Base-by-base conservation (phyloP, 192 early-diverging fungal species). In the Coemansia sp. region DNA sequence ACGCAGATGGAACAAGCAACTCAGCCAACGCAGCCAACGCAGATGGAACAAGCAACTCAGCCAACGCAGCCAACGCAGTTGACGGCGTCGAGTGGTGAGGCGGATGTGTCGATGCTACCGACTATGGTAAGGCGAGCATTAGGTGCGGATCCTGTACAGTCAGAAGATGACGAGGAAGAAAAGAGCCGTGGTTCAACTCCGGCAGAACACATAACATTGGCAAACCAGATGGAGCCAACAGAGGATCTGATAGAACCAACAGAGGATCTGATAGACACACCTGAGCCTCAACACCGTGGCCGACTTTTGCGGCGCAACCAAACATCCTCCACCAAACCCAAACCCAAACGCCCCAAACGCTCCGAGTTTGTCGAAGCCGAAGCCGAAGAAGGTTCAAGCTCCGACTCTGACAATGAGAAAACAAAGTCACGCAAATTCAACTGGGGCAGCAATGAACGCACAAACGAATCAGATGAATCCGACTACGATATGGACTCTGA, bases 341-440 rank as follows among this genome's bases (percentile, higher is more conserved):
- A 55, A 25, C 12, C 58, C 48, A 63, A 38, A 55, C 61, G 61
- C 11, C 37, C 45, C 35, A 58, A 50, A 50, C 68, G 64, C 11
- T 75, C 82, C 4, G 77, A 75, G 48, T 83, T 83, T 69, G 57
- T 83, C 1, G 82, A 76, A 19, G 76, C 71, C 50, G 82, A 83
- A 43, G 82, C 82, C 0, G 77, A 83, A 35, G 74, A 74, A 14
- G 75, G 75, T 55, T 67, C 69, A 38, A 76, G 73, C 64, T 71
- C 69, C 3, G 77, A 77, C 19, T 71, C 69, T 4, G 69, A 67
- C n/a, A 48, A 10, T 27, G 64, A 22, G 37, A 35, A 17, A 25
- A 37, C 38, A 3, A 39, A 27, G 64, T 47, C 50, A 16, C 62
- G 74, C 50, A 75, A 72, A 45, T 75, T 81, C 58, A 61, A 60